Evolutionary conservation across 1,284 basidiomycete species (phyloP).

Genomic region (Ganoderma lingzhi): DNA sequence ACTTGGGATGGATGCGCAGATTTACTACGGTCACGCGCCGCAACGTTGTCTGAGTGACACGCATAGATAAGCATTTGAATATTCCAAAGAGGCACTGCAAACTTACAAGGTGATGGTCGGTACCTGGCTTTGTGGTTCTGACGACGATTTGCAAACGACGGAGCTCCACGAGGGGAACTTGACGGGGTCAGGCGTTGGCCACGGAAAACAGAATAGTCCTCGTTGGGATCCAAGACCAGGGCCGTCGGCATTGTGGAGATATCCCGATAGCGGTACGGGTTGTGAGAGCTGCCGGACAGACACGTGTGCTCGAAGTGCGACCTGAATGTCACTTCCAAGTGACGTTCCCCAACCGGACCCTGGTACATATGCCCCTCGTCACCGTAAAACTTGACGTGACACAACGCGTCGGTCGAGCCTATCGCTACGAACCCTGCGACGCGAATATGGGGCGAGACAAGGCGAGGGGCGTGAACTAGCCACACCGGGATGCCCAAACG

Average conservation of each 20-base stretch:
- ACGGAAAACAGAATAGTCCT: neutral
- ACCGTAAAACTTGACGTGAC: neutral
- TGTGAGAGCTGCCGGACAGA: neutral
- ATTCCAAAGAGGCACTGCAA: neutral
- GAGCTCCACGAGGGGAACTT: neutral
- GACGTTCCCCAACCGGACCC: neutral
- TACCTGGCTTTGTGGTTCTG: neutral
- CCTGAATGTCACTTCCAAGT: neutral
- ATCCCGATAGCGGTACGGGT: neutral
- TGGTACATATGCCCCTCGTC: neutral
- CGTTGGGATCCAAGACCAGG: neutral
- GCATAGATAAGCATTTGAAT: neutral
- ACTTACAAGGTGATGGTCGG: neutral
- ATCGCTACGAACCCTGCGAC: neutral
- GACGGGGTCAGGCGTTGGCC: neutral
- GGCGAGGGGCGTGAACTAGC: neutral
- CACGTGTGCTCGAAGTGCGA: neutral
- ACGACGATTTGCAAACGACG: neutral
- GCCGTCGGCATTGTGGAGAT: neutral
- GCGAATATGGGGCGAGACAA: neutral
- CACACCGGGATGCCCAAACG: slow-evolving; percentile 8
- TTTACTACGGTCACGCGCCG: neutral
- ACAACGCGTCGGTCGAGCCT: neutral
- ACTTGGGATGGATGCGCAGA: neutral
- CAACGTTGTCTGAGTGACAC: neutral